Conservation (phyloP, 2,329 filamentous ascomycete species). For the Pseudohalonectria lignicola region DNA sequence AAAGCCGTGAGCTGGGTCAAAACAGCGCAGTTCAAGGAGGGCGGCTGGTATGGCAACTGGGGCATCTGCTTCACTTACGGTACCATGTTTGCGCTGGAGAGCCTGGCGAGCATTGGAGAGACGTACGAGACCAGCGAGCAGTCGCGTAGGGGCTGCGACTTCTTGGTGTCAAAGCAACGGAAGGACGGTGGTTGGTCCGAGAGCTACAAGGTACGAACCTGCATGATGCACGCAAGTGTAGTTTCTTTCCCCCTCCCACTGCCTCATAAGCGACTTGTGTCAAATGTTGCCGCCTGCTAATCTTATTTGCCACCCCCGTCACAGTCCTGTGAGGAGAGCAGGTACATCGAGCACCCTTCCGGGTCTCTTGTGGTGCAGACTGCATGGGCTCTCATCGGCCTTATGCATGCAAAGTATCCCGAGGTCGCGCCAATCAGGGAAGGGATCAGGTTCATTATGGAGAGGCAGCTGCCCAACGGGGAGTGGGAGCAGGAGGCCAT, state of each 20-base stretch:
- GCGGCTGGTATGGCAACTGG: slow-evolving; percentile 98
- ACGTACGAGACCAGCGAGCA: slow-evolving; percentile 63
- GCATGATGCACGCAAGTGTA: no score
- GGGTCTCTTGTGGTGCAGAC: slow-evolving; percentile 90
- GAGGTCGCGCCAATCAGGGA: slow-evolving; percentile 59
- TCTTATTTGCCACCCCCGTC: no score
- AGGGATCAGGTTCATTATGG: slow-evolving; percentile 73
- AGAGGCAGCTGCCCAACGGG: slow-evolving; percentile 74
- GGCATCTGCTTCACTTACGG: slow-evolving; percentile 98
- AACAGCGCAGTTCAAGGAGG: slow-evolving; percentile 63
- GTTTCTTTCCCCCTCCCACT: slow-evolving; percentile 7
- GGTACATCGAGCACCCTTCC: slow-evolving; percentile 62
- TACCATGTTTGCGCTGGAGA: slow-evolving; percentile 90
- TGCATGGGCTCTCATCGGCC: slow-evolving; percentile 73
- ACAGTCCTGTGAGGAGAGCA: slow-evolving; percentile 64
- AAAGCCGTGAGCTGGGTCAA: slow-evolving; percentile 78
- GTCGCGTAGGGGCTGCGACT: slow-evolving; percentile 69
- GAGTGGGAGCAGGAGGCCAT: slow-evolving; percentile 95
- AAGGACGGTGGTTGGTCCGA: slow-evolving; percentile 94
- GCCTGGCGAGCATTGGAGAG: slow-evolving; percentile 71
- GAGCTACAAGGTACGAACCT: slow-evolving; percentile 66
- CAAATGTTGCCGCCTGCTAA: slow-evolving; percentile 3
- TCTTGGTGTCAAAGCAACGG: slow-evolving; percentile 75
- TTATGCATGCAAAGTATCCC: slow-evolving; percentile 76
- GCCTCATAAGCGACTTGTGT: not conserved